Percentiles rank a stretch among this genome's conserved stretches.
phyloP scores from a whole-genome alignment of 2,329 filamentous ascomycete genomes.

The Neurospora sp. region DNA sequence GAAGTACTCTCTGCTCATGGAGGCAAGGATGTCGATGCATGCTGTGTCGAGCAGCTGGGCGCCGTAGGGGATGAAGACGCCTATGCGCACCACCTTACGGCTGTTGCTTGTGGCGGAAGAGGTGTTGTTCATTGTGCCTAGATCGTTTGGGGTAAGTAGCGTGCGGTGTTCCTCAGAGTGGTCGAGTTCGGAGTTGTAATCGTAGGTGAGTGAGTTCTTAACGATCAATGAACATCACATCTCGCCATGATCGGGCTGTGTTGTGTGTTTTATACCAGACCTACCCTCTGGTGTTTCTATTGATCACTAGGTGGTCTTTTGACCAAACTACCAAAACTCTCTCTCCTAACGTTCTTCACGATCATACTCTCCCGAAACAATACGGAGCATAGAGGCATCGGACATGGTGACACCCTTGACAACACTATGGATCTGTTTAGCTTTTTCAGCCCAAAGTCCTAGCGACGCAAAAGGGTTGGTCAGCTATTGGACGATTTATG shows the following conservation, averaged over 20 bases:
- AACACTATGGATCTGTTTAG: not conserved
- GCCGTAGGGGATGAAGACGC: conserved; percentile 38
- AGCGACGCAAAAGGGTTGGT: not conserved
- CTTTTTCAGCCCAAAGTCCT: not conserved
- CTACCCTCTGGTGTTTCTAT: not conserved
- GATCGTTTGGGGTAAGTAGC: not conserved
- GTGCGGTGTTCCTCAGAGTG: not conserved
- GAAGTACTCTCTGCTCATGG: conserved; percentile 37
- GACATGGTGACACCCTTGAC: not conserved
- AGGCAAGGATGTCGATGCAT: conserved; percentile 39
- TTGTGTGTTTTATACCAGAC: not conserved
- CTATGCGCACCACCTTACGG: conserved; percentile 30
- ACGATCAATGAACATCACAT: not conserved
- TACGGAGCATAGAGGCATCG: not conserved
- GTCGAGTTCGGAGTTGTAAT: not conserved
- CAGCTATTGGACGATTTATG: not conserved
- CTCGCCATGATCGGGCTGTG: not conserved
- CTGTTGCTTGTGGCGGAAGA: not conserved
- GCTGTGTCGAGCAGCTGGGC: conserved; percentile 42
- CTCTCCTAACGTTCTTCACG: not conserved
- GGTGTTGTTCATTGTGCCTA: not conserved
- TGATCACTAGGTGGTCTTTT: not conserved
- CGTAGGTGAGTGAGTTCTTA: not conserved
- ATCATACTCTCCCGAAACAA: not conserved
- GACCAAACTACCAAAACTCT: not conserved